Conservation (phyloP, 1,139 yeast species). For the Meyerozyma smithsonii region DNA sequence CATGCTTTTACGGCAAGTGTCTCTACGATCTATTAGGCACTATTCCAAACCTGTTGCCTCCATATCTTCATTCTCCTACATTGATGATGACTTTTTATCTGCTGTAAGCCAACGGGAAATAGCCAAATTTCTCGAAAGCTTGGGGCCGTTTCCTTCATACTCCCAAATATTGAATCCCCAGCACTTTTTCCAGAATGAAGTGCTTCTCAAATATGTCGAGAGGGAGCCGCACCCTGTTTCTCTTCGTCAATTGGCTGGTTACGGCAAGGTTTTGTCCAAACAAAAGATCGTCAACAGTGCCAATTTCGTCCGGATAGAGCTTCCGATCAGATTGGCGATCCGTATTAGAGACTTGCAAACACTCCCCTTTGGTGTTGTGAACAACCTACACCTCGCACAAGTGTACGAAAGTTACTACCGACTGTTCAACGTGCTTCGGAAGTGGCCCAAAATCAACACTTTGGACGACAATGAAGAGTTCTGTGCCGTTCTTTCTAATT, state of each 20-base stretch:
- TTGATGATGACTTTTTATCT: slow-evolving; percentile 20
- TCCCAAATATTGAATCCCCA: slow-evolving; percentile 50
- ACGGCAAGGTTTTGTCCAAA: slow-evolving; percentile 74
- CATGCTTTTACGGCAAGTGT: neutral
- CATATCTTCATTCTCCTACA: slow-evolving; percentile 14
- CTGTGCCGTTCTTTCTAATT: slow-evolving; percentile 55
- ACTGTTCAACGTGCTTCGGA: slow-evolving; percentile 80
- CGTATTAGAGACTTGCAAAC: slow-evolving; percentile 74
- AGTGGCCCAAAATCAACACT: slow-evolving; percentile 59
- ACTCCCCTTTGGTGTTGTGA: slow-evolving; percentile 78
- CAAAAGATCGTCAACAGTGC: slow-evolving; percentile 79
- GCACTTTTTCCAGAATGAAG: slow-evolving; percentile 84
- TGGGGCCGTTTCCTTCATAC: slow-evolving; percentile 43
- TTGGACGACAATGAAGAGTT: slow-evolving; percentile 72
- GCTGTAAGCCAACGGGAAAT: slow-evolving; percentile 31
- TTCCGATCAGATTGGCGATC: slow-evolving; percentile 79
- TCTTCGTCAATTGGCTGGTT: slow-evolving; percentile 80
- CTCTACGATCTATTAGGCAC: neutral
- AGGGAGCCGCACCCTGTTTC: slow-evolving; percentile 86
- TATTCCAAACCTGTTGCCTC: slow-evolving; percentile 4
- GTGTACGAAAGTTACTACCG: slow-evolving; percentile 86
- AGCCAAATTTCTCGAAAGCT: slow-evolving; percentile 35
- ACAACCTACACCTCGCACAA: slow-evolving; percentile 78
- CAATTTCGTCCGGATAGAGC: slow-evolving; percentile 78
- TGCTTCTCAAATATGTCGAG: slow-evolving; percentile 59